Percentiles rank a stretch among this genome's conserved stretches.
phyloP scores from a whole-genome alignment of 306 rosid genomes.

The Quercus gilva region DNA sequence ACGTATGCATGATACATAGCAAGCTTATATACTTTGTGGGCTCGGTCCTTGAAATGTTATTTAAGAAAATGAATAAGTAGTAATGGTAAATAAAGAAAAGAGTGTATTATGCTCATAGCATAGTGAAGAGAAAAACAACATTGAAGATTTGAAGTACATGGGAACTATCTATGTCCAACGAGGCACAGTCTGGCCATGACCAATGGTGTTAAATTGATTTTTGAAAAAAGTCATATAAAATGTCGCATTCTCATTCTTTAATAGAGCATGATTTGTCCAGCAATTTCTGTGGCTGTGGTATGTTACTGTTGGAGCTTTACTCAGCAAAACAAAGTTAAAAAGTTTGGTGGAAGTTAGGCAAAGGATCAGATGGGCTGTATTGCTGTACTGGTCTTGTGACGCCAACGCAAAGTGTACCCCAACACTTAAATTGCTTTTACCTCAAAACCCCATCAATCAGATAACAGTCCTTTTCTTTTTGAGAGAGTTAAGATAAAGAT shows the following conservation, averaged over 20 bases:
- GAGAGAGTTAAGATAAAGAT: slow-evolving; percentile 8
- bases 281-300: slow-evolving; percentile 24
- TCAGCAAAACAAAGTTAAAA: no score
- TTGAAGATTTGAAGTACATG: slow-evolving; percentile 3
- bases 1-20: no score
- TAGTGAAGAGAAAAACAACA: slow-evolving; percentile 12
- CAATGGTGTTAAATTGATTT: neutral
- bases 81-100: neutral
- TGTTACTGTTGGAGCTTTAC: slow-evolving; percentile 20
- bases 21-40: no score
- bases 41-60: no score
- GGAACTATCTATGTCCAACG: slow-evolving; percentile 33
- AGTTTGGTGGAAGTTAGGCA: slow-evolving; percentile 72
- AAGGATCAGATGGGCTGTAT: slow-evolving; percentile 14
- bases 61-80: no score
- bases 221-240: slow-evolving; percentile 9
- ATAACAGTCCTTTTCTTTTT: slow-evolving; percentile 25
- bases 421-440: neutral
- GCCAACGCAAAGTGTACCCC: slow-evolving; percentile 9
- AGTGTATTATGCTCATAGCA: neutral
- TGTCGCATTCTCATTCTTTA: slow-evolving; percentile 26
- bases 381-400: slow-evolving; percentile 27
- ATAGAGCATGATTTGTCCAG: slow-evolving; percentile 9
- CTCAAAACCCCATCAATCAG: slow-evolving; percentile 12
- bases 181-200: slow-evolving; percentile 1